phyloP scores from a whole-genome alignment of 140 eudicot genomes.

The Senecio squalidus region DNA sequence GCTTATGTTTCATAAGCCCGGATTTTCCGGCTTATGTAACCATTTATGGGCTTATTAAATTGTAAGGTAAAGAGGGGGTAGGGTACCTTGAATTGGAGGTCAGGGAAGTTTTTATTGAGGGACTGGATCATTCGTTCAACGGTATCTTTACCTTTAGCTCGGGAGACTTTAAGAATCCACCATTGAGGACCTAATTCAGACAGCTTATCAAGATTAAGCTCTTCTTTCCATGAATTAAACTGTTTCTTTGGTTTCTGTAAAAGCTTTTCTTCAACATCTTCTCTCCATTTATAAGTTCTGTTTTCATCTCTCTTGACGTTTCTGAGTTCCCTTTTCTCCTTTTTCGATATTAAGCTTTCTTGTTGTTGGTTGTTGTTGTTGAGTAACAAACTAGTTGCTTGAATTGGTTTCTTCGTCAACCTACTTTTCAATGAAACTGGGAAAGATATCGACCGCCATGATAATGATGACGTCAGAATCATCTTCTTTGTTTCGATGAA shows the following conservation, averaged over 20 bases:
- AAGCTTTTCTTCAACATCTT: constrained; percentile 71
- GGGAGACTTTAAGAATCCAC: constrained; percentile 80
- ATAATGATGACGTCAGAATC: too few relatives aligned
- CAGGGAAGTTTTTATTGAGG: constrained; percentile 45
- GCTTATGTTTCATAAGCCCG: too few relatives aligned
- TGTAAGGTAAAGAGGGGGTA: neutral
- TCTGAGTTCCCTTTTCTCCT: constrained; percentile 60
- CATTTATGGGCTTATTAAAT: too few relatives aligned
- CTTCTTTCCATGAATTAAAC: constrained; percentile 65
- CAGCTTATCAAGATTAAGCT: constrained; percentile 73
- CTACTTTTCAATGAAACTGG: too few relatives aligned
- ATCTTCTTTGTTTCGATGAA: too few relatives aligned
- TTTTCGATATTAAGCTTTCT: constrained; percentile 23
- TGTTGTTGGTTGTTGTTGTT: neutral
- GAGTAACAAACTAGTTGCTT: neutral
- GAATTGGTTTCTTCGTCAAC: neutral
- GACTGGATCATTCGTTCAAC: constrained; percentile 44
- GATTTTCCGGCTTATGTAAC: too few relatives aligned
- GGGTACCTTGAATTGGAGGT: constrained; percentile 50
- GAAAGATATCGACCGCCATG: too few relatives aligned
- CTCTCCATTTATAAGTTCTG: constrained; percentile 56
- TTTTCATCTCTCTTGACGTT: constrained; percentile 63
- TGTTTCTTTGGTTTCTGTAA: constrained; percentile 66
- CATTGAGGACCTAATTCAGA: constrained; percentile 75
- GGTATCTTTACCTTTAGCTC: constrained; percentile 47